Conservation (phyloP, 257 asterid species). For the Salvia miltiorrhiza region DNA sequence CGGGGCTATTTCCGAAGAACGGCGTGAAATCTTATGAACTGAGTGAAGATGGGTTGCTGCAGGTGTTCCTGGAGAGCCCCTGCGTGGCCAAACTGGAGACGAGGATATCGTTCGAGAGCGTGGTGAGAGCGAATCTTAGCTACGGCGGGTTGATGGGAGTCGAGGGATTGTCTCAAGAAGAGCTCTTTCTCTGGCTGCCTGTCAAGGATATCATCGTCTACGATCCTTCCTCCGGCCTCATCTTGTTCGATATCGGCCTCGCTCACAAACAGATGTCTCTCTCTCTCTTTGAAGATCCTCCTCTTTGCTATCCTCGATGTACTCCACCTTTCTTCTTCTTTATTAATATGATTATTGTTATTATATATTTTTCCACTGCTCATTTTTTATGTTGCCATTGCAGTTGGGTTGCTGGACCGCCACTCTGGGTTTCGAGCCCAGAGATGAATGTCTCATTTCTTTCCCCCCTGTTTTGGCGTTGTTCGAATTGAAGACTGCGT, state of each 20-base stretch:
- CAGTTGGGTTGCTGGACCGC: constrained; percentile 37
- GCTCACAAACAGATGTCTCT: constrained; percentile 88
- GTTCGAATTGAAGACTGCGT: constrained; percentile 8
- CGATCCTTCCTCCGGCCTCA: constrained; percentile 82
- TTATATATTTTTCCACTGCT: background rate
- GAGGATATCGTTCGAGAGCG: constrained; percentile 62
- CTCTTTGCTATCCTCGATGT: constrained; percentile 69
- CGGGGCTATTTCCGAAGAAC: constrained; percentile 77
- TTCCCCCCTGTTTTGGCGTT: background rate
- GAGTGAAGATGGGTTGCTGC: constrained; percentile 47
- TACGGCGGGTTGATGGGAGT: constrained; percentile 80
- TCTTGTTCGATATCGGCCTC: constrained; percentile 76
- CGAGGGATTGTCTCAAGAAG: constrained; percentile 79
- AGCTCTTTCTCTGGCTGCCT: constrained; percentile 85
- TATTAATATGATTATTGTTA: background rate
- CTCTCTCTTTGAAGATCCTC: constrained; percentile 87
- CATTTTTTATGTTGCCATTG: constrained; percentile 3
- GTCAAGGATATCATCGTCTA: constrained; percentile 76
- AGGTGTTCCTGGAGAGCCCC: constrained; percentile 66
- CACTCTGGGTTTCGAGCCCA: constrained; percentile 33
- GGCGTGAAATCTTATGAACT: constrained; percentile 60
- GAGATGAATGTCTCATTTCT: constrained; percentile 24
- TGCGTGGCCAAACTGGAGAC: constrained; percentile 80
- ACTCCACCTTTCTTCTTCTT: background rate
- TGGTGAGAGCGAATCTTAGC: constrained; percentile 75